phyloP scores from a whole-genome alignment of 805 yeast genomes.

The Tetrapisispora iriomotensis region DNA sequence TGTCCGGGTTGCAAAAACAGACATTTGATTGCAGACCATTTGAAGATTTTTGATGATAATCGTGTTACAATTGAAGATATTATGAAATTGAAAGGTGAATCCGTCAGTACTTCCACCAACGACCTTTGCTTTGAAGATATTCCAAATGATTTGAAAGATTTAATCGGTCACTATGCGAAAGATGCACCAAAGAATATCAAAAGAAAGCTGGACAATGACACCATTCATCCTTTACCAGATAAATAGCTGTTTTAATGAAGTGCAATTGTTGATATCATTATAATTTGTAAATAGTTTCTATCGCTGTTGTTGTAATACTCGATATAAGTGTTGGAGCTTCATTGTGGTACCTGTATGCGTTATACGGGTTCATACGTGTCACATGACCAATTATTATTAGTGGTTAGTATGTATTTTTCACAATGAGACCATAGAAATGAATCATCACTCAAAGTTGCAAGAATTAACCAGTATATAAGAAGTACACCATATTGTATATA shows the following conservation, averaged over 20 bases:
- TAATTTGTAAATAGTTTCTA: no score
- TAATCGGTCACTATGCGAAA: conserved; percentile 57
- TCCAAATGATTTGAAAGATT: conserved; percentile 23
- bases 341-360: no score
- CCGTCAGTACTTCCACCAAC: conserved; percentile 50
- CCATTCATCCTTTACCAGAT: conserved; percentile 12
- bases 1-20: conserved; percentile 87
- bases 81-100: conserved; percentile 64
- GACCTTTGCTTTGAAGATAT: conserved; percentile 47
- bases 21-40: conserved; percentile 84
- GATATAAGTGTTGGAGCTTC: no score
- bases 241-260: neutral
- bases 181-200: conserved; percentile 46
- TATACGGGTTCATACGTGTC: no score
- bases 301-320: no score
- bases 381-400: no score
- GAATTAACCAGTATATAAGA: no score
- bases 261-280: neutral
- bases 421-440: no score
- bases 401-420: no score
- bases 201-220: conserved; percentile 13
- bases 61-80: conserved; percentile 70
- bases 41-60: conserved; percentile 73
- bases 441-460: no score
- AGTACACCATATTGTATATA: no score